Conservation (phyloP, 2,329 filamentous ascomycete species). For the Daldinia sp. region DNA sequence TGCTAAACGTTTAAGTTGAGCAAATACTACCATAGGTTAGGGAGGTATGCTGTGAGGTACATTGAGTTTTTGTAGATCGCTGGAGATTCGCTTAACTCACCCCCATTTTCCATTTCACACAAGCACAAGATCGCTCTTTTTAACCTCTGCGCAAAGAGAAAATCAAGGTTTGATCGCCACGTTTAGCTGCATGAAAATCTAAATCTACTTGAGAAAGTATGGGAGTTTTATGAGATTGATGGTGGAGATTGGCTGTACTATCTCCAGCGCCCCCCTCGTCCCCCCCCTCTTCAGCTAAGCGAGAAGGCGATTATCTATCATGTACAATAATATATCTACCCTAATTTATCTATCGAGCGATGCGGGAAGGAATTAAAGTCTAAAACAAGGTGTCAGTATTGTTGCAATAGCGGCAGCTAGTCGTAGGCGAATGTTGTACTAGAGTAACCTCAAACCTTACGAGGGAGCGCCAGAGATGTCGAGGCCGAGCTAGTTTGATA, state of each 20-base stretch:
- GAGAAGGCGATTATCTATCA: slow-evolving; percentile 1
- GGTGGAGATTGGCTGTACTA: not conserved
- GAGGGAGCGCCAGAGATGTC: slow-evolving; percentile 12
- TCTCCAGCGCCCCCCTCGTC: not conserved
- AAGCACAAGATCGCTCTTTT: slow-evolving; percentile 1
- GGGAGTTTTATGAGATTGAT: not conserved
- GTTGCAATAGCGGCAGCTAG: slow-evolving; percentile 38
- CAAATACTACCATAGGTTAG: not conserved
- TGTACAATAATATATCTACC: not conserved
- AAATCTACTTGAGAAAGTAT: not conserved
- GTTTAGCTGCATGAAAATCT: slow-evolving; percentile 15
- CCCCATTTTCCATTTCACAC: slow-evolving; percentile 9
- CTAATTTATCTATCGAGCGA: slow-evolving; percentile 10
- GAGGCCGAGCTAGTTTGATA: slow-evolving; percentile 28
- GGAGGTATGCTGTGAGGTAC: too few species aligned
- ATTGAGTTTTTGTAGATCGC: slow-evolving; percentile 13
- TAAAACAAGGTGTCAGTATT: slow-evolving; percentile 41
- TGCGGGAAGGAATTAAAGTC: slow-evolving; percentile 37
- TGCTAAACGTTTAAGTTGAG: not conserved
- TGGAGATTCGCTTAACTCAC: slow-evolving; percentile 14
- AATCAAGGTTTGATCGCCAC: slow-evolving; percentile 20
- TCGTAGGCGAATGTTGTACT: slow-evolving; percentile 17
- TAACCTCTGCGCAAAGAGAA: not conserved
- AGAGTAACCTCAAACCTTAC: slow-evolving; percentile 31
- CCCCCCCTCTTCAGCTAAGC: too few species aligned